Base-by-base conservation (phyloP, 2,329 filamentous ascomycete species). In the Nigrospora osmanthi region DNA sequence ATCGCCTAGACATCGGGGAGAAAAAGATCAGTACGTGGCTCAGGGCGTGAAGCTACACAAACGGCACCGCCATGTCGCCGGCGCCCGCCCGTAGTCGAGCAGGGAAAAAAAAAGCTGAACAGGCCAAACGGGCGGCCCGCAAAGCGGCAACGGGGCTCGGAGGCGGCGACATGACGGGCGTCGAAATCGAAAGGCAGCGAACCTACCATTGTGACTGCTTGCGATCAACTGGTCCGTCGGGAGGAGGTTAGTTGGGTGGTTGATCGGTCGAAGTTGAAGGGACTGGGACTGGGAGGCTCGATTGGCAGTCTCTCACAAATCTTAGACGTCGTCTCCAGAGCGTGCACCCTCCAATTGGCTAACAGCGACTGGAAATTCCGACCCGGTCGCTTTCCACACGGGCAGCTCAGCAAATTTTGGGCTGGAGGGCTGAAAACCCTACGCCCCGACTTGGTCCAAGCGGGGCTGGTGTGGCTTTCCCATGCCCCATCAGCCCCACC, bases 1-100 rank as follows among this genome's bases (percentile, higher is more conserved):
- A 97, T 95, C 81, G 91, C 87, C 90, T 85, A 57, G 44, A 55
- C 45, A 49, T 45, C 61, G 57, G 52, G 59, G 52, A 58, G 55
- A 42, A 48, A 62, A 47, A 63, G 13, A 61, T 61, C 52, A 64
- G 63, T 54, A 58, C 2, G 6, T 12, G 15, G 34, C n/a, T 12
- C 15, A 16, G 34, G 13, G 6, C 34, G 4, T 35, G 5, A 35
- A 10, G 14, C 6, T 11, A 16, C 23, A 28, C 23, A 28, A 2
- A 28, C 23, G 11, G 14, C 34, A 16, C 15, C 34, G 34, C 15
- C 34, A 35, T 35, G 34, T 16, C 34, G 34, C 6, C 10, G n/a
- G 12, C 23, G 23, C 23, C n/a, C 23, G 23, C 23, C 23, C 23
- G 7, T 28, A 28, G 6, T 28, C 23, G 23, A 35, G 6, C 34